Base-by-base conservation (phyloP, 2,329 filamentous ascomycete genomes). In the Claviceps spartinae region DNA sequence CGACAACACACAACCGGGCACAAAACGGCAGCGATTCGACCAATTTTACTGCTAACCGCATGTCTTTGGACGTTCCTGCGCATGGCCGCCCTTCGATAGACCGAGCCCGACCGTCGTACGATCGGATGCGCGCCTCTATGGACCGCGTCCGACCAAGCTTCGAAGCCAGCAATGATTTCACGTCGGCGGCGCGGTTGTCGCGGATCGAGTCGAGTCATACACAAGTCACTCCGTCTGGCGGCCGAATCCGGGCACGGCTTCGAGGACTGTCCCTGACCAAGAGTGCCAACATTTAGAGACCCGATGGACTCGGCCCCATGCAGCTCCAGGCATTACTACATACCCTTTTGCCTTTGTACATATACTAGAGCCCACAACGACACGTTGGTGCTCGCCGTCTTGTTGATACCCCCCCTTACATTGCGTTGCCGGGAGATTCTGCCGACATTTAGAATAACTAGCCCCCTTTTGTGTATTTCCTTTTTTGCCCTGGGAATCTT, bases 21-120 rank as follows among this genome's bases (percentile, higher is more conserved):
- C 88, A 95, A 64, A 94, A 91, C 60, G 88, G 89, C 55, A 96
- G 90, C 69, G 90, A 95, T 67, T 91, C 88, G 55, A 96, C 93
- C 48, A 90, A 94, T 61, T 94, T 89, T 66, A 94, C 88, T 22
- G 72, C 76, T 48, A 79, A 81, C 59, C 77, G 82, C 55, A 71
- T 74, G 58, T 83, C 83, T 16, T 65, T 81, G 26, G 60, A 61
- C 16, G 51, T 55, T 7, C 55, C 61, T 47, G 54, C 57, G 43
- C 61, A 62, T 47, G 68, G 63, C 44, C 70, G 79, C 30, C 77
- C 75, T 26, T 84, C 82, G 5, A 73, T 81, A 43, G 85, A 89
- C 56, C 77, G 84, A 55, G 76, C 83, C 5, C 76, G 88, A 57
- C 88, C 88, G 42, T 94, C 88, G n/a, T 94, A 86, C 65, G 91